Percentiles rank a stretch among this genome's conserved stretches.
Evolutionary conservation across 192 early-diverging fungal species (phyloP).

Genomic region (Gamsiella multidivaricata): DNA sequence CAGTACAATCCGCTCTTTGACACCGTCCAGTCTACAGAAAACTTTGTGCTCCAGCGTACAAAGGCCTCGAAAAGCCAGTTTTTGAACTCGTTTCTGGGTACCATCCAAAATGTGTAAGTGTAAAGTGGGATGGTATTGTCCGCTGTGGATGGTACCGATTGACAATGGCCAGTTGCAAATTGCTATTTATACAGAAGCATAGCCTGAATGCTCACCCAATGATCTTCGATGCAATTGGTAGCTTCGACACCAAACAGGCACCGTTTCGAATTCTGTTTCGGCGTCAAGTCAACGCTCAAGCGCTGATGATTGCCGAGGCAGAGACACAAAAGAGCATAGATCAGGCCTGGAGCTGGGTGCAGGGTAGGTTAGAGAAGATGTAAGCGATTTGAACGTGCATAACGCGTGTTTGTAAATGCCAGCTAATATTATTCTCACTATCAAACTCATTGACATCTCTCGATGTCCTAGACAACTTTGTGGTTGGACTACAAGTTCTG

Average conservation of each 20-base stretch:
- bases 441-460: too few relatives aligned
- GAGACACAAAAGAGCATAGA: slow-evolving; percentile 87
- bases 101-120: slow-evolving; percentile 92
- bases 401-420: neutral
- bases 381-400: neutral
- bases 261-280: slow-evolving; percentile 90
- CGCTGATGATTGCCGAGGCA: slow-evolving; percentile 86
- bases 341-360: slow-evolving; percentile 91
- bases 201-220: too few relatives aligned
- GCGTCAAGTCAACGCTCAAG: slow-evolving; percentile 62
- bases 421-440: neutral
- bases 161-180: neutral
- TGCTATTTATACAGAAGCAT: too few relatives aligned
- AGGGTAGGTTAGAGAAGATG: slow-evolving; percentile 73
- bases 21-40: slow-evolving; percentile 67
- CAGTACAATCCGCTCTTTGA: slow-evolving; percentile 75
- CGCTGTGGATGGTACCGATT: neutral
- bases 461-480: slow-evolving; percentile 75
- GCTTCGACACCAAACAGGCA: slow-evolving; percentile 92
- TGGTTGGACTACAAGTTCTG: slow-evolving; percentile 74
- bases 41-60: slow-evolving; percentile 79
- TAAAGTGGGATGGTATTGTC: neutral
- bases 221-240: too few relatives aligned
- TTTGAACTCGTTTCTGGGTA: slow-evolving; percentile 80
- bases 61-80: slow-evolving; percentile 68